Evolutionary conservation across 441 rosid genomes (phyloP), one percentile per base, ranked within the genome.

Genomic region (Pelargonium fulgidum): DNA sequence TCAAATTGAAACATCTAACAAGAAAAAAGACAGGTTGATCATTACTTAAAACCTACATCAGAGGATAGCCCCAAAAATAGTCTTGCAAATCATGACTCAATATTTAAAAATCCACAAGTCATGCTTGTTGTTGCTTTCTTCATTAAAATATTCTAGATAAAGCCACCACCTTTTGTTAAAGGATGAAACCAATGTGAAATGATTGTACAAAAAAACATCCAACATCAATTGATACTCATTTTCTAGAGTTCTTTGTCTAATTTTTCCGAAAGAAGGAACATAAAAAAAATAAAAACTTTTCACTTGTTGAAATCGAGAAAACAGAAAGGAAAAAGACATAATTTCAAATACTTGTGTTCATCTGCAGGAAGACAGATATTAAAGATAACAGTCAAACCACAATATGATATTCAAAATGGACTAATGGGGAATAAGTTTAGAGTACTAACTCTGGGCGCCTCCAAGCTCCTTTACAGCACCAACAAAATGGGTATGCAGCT

Each of bases 391-490:
- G 20, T 56, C 33, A 72, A 22, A 4, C 16, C 3, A 68, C 5
- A 26, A 20, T 64, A 19, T 1, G 22, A 8, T 64, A 33, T 16
- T 19, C 33, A 22, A 41, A 75, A 2, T 48, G 48, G 29, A 58
- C 9, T 58, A 19, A 19, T 58, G 63, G 12, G 12, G 44, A 58
- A 33, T 20, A 58, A 58, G 7, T 61, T 10, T 68, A 16, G 64
- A 20, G 64, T 64, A 76, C 81, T 76, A 29, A 78, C 84, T 71
- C 3, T 20, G 16, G 22, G 76, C 52, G 65, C 84, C 84, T 58
- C 84, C 80, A 12, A 81, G 81, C 52, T 50, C 56, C 24, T 67
- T 20, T 47, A 78, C 72, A 36, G 73, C 78, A 41, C 64, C 19
- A 12, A 76, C 61, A 24, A 81, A 81, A 69, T 19, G 50, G 39